phyloP scores from a whole-genome alignment of 495 filamentous ascomycete species.

The Halenospora varia region DNA sequence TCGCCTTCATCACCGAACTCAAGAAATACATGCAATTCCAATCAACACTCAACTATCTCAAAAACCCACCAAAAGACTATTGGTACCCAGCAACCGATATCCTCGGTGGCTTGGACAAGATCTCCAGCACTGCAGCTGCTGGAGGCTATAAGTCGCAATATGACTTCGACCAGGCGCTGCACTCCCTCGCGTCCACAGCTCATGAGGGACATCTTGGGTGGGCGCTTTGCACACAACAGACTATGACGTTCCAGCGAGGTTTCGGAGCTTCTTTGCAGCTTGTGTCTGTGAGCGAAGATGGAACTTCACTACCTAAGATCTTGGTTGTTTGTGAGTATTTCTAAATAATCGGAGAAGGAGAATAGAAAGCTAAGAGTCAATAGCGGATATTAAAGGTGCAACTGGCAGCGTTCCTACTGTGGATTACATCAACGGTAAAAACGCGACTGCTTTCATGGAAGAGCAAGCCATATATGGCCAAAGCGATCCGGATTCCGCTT shows the following conservation, averaged over 20 bases:
- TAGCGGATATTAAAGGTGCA: not conserved
- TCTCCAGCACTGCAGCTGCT: slow-evolving; percentile 23
- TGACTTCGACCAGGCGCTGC: slow-evolving; percentile 6
- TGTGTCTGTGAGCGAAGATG: slow-evolving; percentile 1
- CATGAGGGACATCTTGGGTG: slow-evolving; percentile 6
- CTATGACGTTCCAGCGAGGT: not conserved
- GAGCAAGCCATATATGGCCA: slow-evolving; percentile 22
- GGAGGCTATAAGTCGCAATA: slow-evolving; percentile 33
- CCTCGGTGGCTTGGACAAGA: slow-evolving; percentile 32
- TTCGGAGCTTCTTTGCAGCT: not conserved
- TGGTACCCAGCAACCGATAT: slow-evolving; percentile 35
- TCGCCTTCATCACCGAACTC: not conserved
- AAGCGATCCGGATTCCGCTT: slow-evolving; percentile 37
- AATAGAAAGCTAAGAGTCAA: not conserved
- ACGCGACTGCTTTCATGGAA: slow-evolving; percentile 30
- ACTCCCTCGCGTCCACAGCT: slow-evolving; percentile 1
- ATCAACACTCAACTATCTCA: not conserved
- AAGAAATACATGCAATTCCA: not conserved
- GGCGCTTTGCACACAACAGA: not conserved
- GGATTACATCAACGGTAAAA: slow-evolving; percentile 34
- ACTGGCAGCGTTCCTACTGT: slow-evolving; percentile 24
- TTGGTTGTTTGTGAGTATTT: not conserved
- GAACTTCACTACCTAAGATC: not conserved
- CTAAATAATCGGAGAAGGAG: slow-evolving; percentile 5
- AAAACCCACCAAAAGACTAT: slow-evolving; percentile 35